Evolutionary conservation across 106 monocot species (phyloP).

Genomic region (Gastrodia elata): DNA sequence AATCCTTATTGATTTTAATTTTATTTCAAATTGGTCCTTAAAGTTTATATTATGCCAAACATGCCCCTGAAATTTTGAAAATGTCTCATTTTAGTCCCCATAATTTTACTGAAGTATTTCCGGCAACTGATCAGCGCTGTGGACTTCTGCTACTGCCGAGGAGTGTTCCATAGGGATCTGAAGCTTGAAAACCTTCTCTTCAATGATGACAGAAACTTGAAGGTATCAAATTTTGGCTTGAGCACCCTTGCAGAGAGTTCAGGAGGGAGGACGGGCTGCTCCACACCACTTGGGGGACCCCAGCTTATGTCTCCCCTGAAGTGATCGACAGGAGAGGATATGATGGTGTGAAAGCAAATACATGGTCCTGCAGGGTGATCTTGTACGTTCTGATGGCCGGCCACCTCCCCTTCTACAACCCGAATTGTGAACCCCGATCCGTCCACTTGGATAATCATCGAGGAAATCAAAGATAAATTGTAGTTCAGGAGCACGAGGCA

Average conservation of each 20-base stretch:
- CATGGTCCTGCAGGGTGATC: slow-evolving; percentile 63
- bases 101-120: slow-evolving; percentile 52
- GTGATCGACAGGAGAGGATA: slow-evolving; percentile 36
- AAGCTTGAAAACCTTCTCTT: slow-evolving; percentile 56
- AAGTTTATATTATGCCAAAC: too few species aligned
- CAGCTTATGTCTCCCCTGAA: slow-evolving; percentile 63
- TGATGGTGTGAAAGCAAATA: slow-evolving; percentile 36
- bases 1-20: too few species aligned
- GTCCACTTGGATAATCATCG: slow-evolving; percentile 35
- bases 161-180: slow-evolving; percentile 53
- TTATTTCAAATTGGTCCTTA: too few species aligned
- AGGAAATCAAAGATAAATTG: slow-evolving; percentile 12
- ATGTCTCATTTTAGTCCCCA: too few species aligned
- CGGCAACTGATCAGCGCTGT: slow-evolving; percentile 53
- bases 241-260: slow-evolving; percentile 48
- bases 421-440: slow-evolving; percentile 54
- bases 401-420: slow-evolving; percentile 55
- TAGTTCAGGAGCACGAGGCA: slow-evolving; percentile 17
- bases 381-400: slow-evolving; percentile 45
- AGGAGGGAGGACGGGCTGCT: slow-evolving; percentile 56
- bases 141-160: slow-evolving; percentile 57
- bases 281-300: slow-evolving; percentile 63
- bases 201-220: slow-evolving; percentile 46
- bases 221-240: slow-evolving; percentile 63
- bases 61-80: too few species aligned